Base-by-base conservation (phyloP, 192 early-diverging fungal genomes). In the Coemansia sp. region DNA sequence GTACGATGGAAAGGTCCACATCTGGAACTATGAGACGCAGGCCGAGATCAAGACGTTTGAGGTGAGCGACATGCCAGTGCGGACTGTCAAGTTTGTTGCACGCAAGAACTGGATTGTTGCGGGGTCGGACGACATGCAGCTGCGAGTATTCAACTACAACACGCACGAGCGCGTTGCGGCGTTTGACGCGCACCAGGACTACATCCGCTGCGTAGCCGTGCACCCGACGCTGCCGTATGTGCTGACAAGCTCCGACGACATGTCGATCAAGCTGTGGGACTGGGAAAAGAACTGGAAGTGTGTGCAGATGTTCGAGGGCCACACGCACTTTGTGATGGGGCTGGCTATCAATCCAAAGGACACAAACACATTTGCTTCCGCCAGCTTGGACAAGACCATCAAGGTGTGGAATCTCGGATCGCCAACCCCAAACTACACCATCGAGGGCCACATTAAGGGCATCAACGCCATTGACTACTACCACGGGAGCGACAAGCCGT, bases 251-350 rank as follows among this genome's bases (percentile, higher is more conserved):
- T 97, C 96, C 5, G 98, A 99, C 72, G 98, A 99, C 69, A 93
- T 94, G 91, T 87, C 90, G 4, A 96, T 99, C 76, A 96, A 95
- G 77, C 84, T 99, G 63, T 99, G 97, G 97, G 94, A 99, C 84
- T 99, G 97, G 97, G 98, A 99, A 47, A 97, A 97, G 81, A 90
- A 89, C 75, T 99, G 98, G 98, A 95, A 89, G 77, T 94, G 93
- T 83, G 81, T 94, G 63, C 93, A 94, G 85, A 92, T 94, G 54
- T 99, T 98, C 68, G 97, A 99, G 70, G 98, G 98, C 1, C 98
- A 99, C 72, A 92, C 93, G 0, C 92, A 98, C 81, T 98, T 92
- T 86, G 92, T 98, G 65, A 98, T 98, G 97, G 90, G 93, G 72
- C 86, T 99, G 16, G 92, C 89, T 9, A 94, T 98, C 85, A 98